Evolutionary conservation across 1,284 basidiomycete species (phyloP).

Genomic region (Marasmius fiardii): DNA sequence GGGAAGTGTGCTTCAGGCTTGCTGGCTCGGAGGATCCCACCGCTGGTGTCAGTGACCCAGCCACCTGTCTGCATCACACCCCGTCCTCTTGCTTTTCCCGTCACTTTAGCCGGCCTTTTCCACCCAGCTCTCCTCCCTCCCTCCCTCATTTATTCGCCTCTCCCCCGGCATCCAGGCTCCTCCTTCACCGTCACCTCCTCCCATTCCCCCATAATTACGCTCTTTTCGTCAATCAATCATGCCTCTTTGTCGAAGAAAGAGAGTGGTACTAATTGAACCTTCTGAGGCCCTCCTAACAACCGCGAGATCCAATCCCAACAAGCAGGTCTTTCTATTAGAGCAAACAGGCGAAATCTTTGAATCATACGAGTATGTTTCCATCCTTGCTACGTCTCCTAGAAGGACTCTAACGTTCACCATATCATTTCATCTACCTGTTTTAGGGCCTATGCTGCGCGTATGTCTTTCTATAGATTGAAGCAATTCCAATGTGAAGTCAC

Average conservation of each 20-base stretch:
- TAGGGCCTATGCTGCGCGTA: conserved; percentile 86
- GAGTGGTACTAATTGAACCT: conserved; percentile 83
- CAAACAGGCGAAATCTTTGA: conserved; percentile 96
- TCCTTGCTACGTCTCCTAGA: conserved; percentile 8
- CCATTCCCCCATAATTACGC: conserved; percentile 1
- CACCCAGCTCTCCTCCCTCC: conserved; percentile 19
- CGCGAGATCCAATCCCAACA: conserved; percentile 58
- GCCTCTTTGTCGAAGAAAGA: conserved; percentile 90
- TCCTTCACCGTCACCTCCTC: conserved; percentile 16
- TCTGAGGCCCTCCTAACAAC: conserved; percentile 64
- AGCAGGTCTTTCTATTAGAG: conserved; percentile 84
- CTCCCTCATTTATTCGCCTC: conserved; percentile 16
- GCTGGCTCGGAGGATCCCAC: neutral
- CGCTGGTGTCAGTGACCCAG: neutral
- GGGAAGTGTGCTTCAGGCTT: too few species aligned
- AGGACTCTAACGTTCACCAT: conserved; percentile 21
- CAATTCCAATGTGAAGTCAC: conserved; percentile 96
- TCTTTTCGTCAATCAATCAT: conserved; percentile 35
- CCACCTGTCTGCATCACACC: conserved; percentile 1
- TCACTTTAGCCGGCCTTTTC: conserved; percentile 17
- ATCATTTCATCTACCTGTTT: conserved; percentile 18
- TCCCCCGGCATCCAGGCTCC: conserved; percentile 20
- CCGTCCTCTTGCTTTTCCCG: conserved; percentile 6
- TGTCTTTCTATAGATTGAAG: conserved; percentile 91
- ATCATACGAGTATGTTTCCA: conserved; percentile 79